Evolutionary conservation across 2,329 filamentous ascomycete genomes (phyloP).

Genomic region (Pyrenochaeta sp.): DNA sequence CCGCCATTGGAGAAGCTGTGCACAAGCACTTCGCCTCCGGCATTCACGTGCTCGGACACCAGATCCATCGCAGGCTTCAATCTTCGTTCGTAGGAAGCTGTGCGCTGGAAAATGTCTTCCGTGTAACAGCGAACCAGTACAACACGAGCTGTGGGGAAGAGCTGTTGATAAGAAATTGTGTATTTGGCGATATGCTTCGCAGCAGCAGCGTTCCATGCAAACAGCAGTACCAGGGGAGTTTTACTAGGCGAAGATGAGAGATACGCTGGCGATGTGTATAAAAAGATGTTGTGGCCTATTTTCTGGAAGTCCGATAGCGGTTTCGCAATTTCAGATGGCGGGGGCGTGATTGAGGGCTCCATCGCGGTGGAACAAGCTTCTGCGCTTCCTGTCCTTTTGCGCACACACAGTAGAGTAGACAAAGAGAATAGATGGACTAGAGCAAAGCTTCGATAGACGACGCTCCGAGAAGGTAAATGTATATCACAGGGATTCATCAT

Average conservation of each 20-base stretch:
- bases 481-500: background rate
- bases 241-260: constrained; percentile 7
- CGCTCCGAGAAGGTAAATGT: no score
- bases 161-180: constrained; percentile 36
- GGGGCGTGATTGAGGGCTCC: constrained; percentile 12
- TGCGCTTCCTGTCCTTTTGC: no score
- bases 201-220: constrained; percentile 46
- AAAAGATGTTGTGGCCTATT: constrained; percentile 44
- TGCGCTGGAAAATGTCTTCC: constrained; percentile 38
- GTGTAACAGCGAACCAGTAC: constrained; percentile 40
- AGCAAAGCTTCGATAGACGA: no score
- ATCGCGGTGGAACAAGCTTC: no score
- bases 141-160: constrained; percentile 42
- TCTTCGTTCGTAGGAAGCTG: constrained; percentile 19
- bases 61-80: constrained; percentile 36
- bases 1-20: constrained; percentile 49
- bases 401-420: no score
- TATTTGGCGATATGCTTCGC: constrained; percentile 49
- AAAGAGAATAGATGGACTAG: no score
- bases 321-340: constrained; percentile 10
- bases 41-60: constrained; percentile 28
- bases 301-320: constrained; percentile 40
- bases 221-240: constrained; percentile 41
- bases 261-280: constrained; percentile 35
- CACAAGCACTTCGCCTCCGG: constrained; percentile 37